phyloP scores from a whole-genome alignment of 176 grass and related monocot species.

The Elaeis guineensis region DNA sequence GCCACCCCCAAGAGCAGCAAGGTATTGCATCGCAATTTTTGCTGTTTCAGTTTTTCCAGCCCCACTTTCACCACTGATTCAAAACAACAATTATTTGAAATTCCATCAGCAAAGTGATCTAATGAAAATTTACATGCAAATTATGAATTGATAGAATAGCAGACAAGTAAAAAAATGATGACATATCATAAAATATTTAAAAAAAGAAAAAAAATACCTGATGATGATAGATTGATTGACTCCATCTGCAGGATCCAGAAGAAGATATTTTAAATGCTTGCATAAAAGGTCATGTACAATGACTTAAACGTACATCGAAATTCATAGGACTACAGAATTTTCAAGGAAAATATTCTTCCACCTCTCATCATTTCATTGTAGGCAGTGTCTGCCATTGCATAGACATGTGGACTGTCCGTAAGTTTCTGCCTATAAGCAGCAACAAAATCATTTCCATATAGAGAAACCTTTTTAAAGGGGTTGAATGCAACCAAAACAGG shows the following conservation, averaged over 20 bases:
- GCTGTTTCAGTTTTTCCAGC: constrained; percentile 99
- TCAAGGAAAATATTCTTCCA: constrained; percentile 13
- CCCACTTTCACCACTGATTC: constrained; percentile 86
- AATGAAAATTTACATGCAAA: no score
- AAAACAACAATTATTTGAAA: no score
- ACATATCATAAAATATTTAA: no score
- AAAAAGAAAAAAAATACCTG: constrained; percentile 32
- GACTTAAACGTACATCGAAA: constrained; percentile 7
- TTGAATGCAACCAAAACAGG: constrained; percentile 96
- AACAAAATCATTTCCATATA: constrained; percentile 84
- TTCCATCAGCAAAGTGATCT: no score
- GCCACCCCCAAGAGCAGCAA: constrained; percentile 90
- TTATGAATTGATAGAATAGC: no score
- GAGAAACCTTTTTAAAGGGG: constrained; percentile 85
- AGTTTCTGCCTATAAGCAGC: constrained; percentile 69
- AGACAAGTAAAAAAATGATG: no score
- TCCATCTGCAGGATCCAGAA: constrained; percentile 56
- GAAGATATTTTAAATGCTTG: no score
- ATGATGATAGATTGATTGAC: constrained; percentile 98
- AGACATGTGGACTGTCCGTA: constrained; percentile 82
- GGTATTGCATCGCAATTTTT: constrained; percentile 98
- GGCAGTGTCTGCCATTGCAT: constrained; percentile 90
- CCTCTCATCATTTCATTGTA: constrained; percentile 93
- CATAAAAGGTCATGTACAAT: not conserved
- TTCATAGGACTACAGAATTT: constrained; percentile 10